Base-by-base conservation (phyloP, 768 basidiomycete genomes). In the Boletus pseudopeckii region DNA sequence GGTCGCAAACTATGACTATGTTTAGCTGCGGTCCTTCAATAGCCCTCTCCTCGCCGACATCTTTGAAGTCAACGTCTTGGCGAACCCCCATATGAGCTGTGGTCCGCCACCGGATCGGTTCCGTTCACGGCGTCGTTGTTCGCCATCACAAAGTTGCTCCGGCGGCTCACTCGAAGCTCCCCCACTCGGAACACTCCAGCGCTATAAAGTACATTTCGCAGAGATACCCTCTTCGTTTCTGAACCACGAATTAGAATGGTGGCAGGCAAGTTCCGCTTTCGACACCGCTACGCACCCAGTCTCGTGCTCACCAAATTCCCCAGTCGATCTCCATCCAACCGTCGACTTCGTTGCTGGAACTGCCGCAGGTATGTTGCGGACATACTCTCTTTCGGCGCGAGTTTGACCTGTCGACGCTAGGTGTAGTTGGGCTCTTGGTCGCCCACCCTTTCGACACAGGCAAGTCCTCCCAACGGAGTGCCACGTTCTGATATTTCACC, bases 281-380 rank as follows among this genome's bases (percentile, higher is more conserved):
- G 13, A 40, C n/a, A 13, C 22, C 36, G 20, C 15, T 30, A 17
- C 5, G 9, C 5, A 49, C 32, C 46, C 5, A 10, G 13, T 46
- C 30, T 45, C 44, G 33, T 43, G 39, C 51, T 66, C 39, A 59
- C 9, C 7, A 7, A 30, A 9, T n/a, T 45, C 4, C 6, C 26
- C 49, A 65, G 63, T 56, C 46, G 63, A 68, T 42, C 76, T 85
- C 38, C 75, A 83, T 61, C 87, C 89, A 2, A 79, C 79, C 2
- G 68, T 90, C 20, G 89, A 95, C 66, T 92, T 93, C 67, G 65
- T 83, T 39, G 90, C 90, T 5, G 92, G 92, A 6, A 90, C 90
- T 0, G 71, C 85, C 33, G 83, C 84, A 53, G 80, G 82, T 79
- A 41, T 4, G 28, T n/a, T 33, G 18, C 18, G 7, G 18, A 28